Conservation (phyloP, 345 rosid genomes). For the Bretschneidera sinensis region DNA sequence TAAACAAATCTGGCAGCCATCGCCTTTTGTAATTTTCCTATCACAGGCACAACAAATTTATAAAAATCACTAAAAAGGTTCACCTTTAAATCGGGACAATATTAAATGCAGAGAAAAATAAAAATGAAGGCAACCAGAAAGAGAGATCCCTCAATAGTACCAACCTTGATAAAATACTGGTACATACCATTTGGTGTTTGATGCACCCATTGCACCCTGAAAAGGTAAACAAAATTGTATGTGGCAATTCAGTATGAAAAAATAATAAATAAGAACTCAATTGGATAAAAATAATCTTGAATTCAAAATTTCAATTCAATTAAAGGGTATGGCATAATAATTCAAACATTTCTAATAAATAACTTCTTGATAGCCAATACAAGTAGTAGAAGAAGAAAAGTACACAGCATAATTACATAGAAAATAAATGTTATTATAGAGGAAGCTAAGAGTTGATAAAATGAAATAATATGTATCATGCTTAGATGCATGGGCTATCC, state of each 20-base stretch:
- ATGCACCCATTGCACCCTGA: constrained; percentile 64
- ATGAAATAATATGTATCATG: not conserved
- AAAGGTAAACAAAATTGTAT: constrained; percentile 14
- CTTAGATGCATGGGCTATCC: not conserved
- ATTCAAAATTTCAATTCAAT: too few species aligned
- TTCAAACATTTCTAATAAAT: not conserved
- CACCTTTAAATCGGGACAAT: not conserved
- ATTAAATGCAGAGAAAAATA: not conserved
- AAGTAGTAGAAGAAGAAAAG: not conserved
- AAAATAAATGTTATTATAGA: too few species aligned
- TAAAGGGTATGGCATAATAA: not conserved
- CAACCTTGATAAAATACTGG: constrained; percentile 76
- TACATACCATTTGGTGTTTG: constrained; percentile 50
- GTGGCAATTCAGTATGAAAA: not conserved
- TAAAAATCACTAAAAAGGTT: not conserved
- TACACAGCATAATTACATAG: not conserved
- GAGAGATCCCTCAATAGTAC: not conserved
- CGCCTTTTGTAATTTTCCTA: too few species aligned
- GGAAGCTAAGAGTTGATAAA: not conserved
- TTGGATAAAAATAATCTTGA: not conserved
- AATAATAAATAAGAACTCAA: too few species aligned
- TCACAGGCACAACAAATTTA: too few species aligned
- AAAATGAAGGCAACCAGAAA: constrained; percentile 1
- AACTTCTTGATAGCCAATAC: not conserved
- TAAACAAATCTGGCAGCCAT: too few species aligned